Evolutionary conservation across 768 basidiomycete species (phyloP).

Genomic region (Lentinula lateritia): DNA sequence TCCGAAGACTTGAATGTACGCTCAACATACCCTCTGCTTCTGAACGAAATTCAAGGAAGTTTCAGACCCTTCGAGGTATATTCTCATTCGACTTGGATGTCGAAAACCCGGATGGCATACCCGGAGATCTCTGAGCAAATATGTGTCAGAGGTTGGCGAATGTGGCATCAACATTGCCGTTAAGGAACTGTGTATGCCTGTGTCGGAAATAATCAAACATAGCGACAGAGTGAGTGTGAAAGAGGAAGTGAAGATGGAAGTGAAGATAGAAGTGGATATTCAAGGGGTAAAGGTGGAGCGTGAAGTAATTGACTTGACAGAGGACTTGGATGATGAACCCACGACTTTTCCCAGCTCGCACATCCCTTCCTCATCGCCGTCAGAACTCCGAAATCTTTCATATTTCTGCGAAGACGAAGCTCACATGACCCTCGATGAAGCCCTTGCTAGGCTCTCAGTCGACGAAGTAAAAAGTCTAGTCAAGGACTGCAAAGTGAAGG

Average conservation of each 20-base stretch:
- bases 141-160: neutral
- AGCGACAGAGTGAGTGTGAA: neutral
- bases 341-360: neutral
- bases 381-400: neutral
- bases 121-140: neutral
- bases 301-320: slow-evolving; percentile 3
- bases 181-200: neutral
- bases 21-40: neutral
- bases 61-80: slow-evolving; percentile 1
- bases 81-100: neutral
- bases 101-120: slow-evolving; percentile 6
- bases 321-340: neutral
- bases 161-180: neutral
- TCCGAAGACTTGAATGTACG: neutral
- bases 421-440: slow-evolving; percentile 2
- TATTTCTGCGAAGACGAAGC: slow-evolving; percentile 3
- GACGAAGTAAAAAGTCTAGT: neutral
- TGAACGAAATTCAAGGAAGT: neutral
- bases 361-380: neutral
- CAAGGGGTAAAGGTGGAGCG: neutral
- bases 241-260: neutral
- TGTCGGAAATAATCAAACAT: neutral
- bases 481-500: neutral
- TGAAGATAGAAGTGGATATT: neutral
- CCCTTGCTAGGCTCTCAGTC: neutral